Base-by-base conservation (phyloP, 1,284 basidiomycete genomes). In the Rhodotorula sp. region DNA sequence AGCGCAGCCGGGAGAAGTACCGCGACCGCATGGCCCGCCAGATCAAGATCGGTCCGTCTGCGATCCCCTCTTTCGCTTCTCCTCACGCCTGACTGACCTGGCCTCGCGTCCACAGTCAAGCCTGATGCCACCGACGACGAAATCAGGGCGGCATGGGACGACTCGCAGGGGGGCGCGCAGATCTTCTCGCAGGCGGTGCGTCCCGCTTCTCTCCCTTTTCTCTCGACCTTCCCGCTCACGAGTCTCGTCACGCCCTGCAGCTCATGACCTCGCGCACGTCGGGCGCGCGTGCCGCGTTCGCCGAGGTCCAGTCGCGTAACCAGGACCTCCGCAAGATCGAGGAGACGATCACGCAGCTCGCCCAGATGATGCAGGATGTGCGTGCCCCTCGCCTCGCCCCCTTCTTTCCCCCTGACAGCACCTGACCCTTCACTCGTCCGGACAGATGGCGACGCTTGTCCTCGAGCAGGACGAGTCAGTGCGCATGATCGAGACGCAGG, bases 1-100 rank as follows among this genome's bases (percentile, higher is more conserved):
- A 94, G 82, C 89, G 92, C 80, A 93, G 91, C 82, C 89, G 96
- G 70, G 87, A 90, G 77, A 95, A 92, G 84, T 94, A 97, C 83
- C 93, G 93, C 83, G 92, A 95, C 81, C 87, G 94, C 58, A 89
- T 96, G 85, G 95, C 96, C 84, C 88, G 97, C 74, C 97, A 99
- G 84, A 96, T 91, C 85, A 93, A 90, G 84, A 99, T 99, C 88
- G 82, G 81, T 74, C 32, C 19, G 73, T 64, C n/a, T 19, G 17
- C 54, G 13, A 17, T 21, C 27, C 15, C 32, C 10, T 6, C 34
- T 10, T 7, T 13, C 17, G 37, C 32, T 36, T n/a, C 32, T 7
- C 17, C 10, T 10, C 22, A 1, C 37, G 6, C 51, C 2, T 9
- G 4, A 19, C 60, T 67, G 29, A 62, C 59, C 2, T 34, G 12